Conservation (phyloP, 257 asterid genomes). For the Datura wrightii region DNA sequence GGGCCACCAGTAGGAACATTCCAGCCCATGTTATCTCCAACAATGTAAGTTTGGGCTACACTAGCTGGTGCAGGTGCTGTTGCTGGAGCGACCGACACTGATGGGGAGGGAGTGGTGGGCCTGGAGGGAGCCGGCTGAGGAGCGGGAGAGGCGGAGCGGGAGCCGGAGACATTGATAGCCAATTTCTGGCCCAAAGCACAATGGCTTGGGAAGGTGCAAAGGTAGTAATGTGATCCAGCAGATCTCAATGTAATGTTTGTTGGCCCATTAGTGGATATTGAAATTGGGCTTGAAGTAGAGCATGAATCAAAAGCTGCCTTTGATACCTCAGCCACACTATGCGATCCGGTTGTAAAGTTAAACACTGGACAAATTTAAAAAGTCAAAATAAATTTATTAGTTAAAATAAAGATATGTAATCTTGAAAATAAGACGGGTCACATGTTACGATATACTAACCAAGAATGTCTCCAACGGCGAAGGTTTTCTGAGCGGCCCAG, state of each 20-base stretch:
- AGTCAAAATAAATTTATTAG: background rate
- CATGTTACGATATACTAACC: slow-evolving; percentile 41
- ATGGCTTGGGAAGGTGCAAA: slow-evolving; percentile 58
- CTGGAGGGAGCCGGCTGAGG: slow-evolving; percentile 27
- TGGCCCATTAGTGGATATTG: slow-evolving; percentile 50
- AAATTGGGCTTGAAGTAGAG: slow-evolving; percentile 52
- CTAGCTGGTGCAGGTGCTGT: slow-evolving; percentile 42
- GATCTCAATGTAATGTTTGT: slow-evolving; percentile 53
- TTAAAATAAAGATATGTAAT: background rate
- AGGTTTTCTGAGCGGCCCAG: slow-evolving; percentile 62
- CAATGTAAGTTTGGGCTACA: slow-evolving; percentile 45
- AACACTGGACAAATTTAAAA: slow-evolving; percentile 49
- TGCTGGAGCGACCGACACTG: slow-evolving; percentile 40
- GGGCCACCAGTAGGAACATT: slow-evolving; percentile 57
- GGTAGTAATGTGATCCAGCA: slow-evolving; percentile 60
- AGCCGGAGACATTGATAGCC: slow-evolving; percentile 62
- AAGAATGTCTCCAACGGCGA: slow-evolving; percentile 61
- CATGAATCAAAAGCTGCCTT: slow-evolving; percentile 54
- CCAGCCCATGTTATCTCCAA: slow-evolving; percentile 78
- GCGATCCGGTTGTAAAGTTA: slow-evolving; percentile 56
- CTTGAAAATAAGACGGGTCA: too few relatives aligned
- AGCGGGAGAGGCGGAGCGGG: slow-evolving; percentile 38
- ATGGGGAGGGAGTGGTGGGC: background rate
- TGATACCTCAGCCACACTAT: slow-evolving; percentile 65
- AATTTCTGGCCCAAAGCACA: slow-evolving; percentile 61